These are phyloP conservation scores for Fusarium subtropicale DNA, from an alignment of 2,329 filamentous ascomycete genomes.

Conservation along the genomic window DNA sequence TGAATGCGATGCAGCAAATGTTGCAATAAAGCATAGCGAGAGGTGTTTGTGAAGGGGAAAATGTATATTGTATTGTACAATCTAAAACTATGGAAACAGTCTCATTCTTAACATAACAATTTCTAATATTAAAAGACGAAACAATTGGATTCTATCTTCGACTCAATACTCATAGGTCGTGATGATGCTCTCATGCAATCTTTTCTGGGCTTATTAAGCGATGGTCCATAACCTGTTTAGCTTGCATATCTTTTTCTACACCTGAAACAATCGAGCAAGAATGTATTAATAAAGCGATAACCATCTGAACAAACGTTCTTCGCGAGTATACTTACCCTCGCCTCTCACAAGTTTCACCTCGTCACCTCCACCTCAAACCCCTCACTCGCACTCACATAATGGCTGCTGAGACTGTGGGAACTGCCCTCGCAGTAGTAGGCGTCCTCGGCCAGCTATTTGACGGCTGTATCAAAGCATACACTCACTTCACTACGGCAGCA, in stretches of 20 bases:
- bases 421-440: constrained; percentile 58
- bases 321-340: neutral
- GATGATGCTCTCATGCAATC: neutral
- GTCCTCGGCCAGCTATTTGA: constrained; percentile 61
- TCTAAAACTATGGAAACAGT: neutral
- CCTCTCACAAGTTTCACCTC: constrained; percentile 6
- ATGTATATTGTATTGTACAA: neutral
- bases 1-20: constrained; percentile 65
- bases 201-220: constrained; percentile 27
- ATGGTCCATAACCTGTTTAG: constrained; percentile 3
- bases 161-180: neutral
- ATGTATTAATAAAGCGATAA: neutral
- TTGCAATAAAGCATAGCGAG: constrained; percentile 39
- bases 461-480: constrained; percentile 60
- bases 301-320: neutral
- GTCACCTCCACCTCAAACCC: constrained; percentile 2
- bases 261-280: neutral
- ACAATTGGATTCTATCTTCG: neutral
- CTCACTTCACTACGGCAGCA: constrained; percentile 57
- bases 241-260: neutral
- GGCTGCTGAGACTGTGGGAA: constrained; percentile 57
- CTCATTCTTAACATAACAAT: neutral
- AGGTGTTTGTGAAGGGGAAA: neutral
- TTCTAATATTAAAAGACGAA: neutral
- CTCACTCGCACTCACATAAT: constrained; percentile 20